Evolutionary conservation across 805 yeast genomes (phyloP), one percentile per base, ranked within the genome.

Genomic region (Myxozyma vanderwaltii): DNA sequence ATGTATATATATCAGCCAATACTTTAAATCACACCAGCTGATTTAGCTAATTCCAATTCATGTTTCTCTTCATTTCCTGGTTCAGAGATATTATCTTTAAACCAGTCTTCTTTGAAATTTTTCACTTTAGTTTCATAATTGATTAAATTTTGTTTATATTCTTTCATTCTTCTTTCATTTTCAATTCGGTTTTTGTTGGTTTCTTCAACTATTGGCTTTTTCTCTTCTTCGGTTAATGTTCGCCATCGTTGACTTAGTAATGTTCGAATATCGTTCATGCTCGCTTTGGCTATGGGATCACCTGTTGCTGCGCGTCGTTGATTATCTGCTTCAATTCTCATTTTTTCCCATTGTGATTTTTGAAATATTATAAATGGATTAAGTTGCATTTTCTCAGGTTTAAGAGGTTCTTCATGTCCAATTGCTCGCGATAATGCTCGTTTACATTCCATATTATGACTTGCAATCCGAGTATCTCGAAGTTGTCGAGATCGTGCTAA

Each of bases 301-400:
- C 71, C 72, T 0, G 69, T 64, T 8, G 65, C 55, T 15, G 63
- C 59, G 45, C 69, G 74, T 53, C 72, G 71, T 36, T 62, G 64
- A 23, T 63, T 63, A 51, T 76, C 77, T 2, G 77, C 71, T 45
- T 70, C 72, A 31, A 67, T 64, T 19, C 77, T 69, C 54, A 77
- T 72, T 21, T 68, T 68, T 7, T 75, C 77, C 79, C 79, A 76
- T 59, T 72, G 74, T 39, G 73, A 75, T 54, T 75, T 75, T 53
- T 76, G 79, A 62, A 74, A 76, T 4, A 76, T 67, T 38, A 76
- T 58, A 51, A 74, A 76, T 23, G 79, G 79, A 59, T 75, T 76
- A 2, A 77, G 74, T 27, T 69, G 70, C 23, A 75, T 74, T 19
- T 76, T 67, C 40, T 74, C 76, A 0, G 79, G 79, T 50, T 71